Evolutionary conservation across 2,329 filamentous ascomycete species (phyloP).

Genomic region (Cordyceps cicadae): DNA sequence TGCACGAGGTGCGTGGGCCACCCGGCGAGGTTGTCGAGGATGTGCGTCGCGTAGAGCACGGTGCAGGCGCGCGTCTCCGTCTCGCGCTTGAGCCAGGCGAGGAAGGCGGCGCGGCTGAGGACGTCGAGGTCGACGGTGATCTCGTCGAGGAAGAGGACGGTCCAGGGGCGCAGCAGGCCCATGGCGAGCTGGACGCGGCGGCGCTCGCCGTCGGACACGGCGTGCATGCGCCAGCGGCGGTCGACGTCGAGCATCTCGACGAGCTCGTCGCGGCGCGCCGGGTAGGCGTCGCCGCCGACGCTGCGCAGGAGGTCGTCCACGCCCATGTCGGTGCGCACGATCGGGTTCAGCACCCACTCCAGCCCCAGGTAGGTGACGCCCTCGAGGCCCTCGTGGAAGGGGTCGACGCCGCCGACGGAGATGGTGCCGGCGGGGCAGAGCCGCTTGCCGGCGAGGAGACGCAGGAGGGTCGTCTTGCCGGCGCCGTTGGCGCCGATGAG

Average conservation of each 20-base stretch:
- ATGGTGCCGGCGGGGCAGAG: constrained; percentile 73
- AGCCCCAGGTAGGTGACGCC: constrained; percentile 95
- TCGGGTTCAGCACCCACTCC: constrained; percentile 96
- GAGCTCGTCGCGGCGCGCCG: constrained; percentile 76
- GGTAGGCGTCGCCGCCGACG: constrained; percentile 79
- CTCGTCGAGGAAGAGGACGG: constrained; percentile 82
- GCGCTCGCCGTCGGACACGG: constrained; percentile 86
- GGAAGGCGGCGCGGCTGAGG: constrained; percentile 73
- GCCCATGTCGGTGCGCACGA: constrained; percentile 90
- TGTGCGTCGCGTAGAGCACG: constrained; percentile 95
- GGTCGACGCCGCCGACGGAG: constrained; percentile 73
- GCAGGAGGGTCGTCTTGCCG: constrained; percentile 92
- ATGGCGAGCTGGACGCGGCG: constrained; percentile 91
- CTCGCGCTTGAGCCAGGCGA: constrained; percentile 78
- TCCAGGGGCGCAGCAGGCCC: constrained; percentile 88
- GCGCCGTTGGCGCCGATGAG: constrained; percentile 95
- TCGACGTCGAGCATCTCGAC: constrained; percentile 87
- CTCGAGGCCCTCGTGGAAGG: constrained; percentile 82
- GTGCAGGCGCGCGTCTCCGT: constrained; percentile 76
- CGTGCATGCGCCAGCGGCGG: constrained; percentile 87
- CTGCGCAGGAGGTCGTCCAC: constrained; percentile 76
- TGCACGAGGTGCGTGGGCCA: constrained; percentile 97
- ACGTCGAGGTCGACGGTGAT: constrained; percentile 96
- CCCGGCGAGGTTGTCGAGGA: constrained; percentile 84
- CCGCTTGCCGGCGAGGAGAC: constrained; percentile 88